Evolutionary conservation across 257 asterid species (phyloP).

Genomic region (Solanum lycopersicoides): DNA sequence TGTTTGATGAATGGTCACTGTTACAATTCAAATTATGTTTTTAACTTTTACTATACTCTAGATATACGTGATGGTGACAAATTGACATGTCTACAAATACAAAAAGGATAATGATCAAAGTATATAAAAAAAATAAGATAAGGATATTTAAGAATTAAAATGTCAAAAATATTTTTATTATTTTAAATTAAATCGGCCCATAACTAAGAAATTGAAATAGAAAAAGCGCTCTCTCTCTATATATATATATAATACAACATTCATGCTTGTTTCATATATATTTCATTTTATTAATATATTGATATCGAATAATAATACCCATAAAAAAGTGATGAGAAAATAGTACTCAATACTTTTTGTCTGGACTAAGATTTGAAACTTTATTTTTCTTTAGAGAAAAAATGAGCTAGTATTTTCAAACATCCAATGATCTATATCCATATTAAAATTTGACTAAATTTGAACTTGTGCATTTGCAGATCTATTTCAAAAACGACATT

Average conservation of each 20-base stretch:
- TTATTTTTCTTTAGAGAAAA: background rate
- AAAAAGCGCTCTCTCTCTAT: no score
- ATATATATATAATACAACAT: background rate
- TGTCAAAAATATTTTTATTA: background rate
- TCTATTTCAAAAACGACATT: fast-evolving
- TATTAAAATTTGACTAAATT: background rate
- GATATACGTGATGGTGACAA: background rate
- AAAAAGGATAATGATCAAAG: background rate
- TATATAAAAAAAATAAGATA: background rate
- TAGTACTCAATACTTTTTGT: background rate
- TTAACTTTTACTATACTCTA: background rate
- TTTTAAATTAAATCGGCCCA: background rate
- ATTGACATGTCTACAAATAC: background rate
- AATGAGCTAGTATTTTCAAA: background rate
- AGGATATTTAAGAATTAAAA: background rate
- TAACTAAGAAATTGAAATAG: background rate
- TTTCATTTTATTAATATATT: background rate
- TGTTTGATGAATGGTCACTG: slow-evolving; percentile 12
- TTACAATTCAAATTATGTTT: background rate
- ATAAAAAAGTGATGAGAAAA: background rate
- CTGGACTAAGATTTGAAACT: background rate
- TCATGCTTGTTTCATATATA: background rate
- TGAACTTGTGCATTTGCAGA: fast-evolving
- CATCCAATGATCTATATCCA: fast-evolving
- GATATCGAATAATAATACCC: background rate